Evolutionary conservation across 768 basidiomycete genomes (phyloP).

Genomic region (Kwoniella dendrophila): DNA sequence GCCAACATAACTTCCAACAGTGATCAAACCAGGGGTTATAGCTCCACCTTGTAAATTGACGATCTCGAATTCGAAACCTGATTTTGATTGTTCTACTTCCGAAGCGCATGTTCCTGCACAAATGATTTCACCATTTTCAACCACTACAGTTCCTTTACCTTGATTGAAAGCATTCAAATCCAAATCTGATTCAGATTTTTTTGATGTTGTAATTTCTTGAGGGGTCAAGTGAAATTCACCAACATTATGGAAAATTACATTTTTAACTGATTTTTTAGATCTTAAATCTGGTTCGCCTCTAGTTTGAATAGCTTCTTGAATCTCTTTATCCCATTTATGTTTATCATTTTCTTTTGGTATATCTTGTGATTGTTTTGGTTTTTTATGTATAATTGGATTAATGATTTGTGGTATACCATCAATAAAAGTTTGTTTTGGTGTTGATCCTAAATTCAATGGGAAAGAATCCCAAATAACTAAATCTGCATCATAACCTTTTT

Average conservation of each 20-base stretch:
- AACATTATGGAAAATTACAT: slow-evolving; percentile 70
- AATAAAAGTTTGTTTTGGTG: slow-evolving; percentile 78
- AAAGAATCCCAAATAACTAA: slow-evolving; percentile 67
- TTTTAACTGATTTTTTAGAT: slow-evolving; percentile 56
- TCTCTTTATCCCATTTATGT: slow-evolving; percentile 73
- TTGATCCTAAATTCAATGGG: slow-evolving; percentile 74
- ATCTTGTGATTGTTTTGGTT: slow-evolving; percentile 64
- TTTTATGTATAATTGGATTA: slow-evolving; percentile 58
- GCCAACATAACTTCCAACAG: slow-evolving; percentile 69
- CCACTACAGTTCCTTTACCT: slow-evolving; percentile 58
- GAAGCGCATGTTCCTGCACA: slow-evolving; percentile 59
- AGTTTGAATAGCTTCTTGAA: slow-evolving; percentile 64
- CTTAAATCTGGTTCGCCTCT: slow-evolving; percentile 76
- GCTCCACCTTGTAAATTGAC: slow-evolving; percentile 69
- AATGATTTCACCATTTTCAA: slow-evolving; percentile 62
- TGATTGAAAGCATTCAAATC: slow-evolving; percentile 31
- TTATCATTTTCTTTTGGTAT: slow-evolving; percentile 60
- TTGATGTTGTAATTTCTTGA: not conserved
- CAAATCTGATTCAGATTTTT: not conserved
- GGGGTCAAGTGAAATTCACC: slow-evolving; percentile 58
- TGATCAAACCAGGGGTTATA: slow-evolving; percentile 65
- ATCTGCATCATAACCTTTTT: slow-evolving; percentile 74
- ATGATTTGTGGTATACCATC: slow-evolving; percentile 74
- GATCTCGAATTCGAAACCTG: slow-evolving; percentile 53
- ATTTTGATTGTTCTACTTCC: slow-evolving; percentile 6